These are phyloP conservation scores for Tuber umbilicatum DNA, from an alignment of 495 filamentous ascomycete species.

Conservation along the genomic window DNA sequence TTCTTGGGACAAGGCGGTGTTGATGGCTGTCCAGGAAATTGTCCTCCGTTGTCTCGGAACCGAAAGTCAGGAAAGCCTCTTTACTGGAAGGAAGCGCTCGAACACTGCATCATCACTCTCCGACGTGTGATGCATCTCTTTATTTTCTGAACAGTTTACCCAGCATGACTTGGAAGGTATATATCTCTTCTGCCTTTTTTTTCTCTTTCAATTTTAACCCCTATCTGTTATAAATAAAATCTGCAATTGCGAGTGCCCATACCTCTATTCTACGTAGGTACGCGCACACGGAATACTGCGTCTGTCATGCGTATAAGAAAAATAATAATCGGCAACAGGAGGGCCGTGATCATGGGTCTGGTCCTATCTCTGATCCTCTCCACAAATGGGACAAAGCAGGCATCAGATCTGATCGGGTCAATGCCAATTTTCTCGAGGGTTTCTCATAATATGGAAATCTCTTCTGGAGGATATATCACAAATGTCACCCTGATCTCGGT, in stretches of 20 bases:
- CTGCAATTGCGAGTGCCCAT: not conserved
- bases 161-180: not conserved
- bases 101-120: not conserved
- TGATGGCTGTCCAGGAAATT: slow-evolving; percentile 5
- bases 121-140: not conserved
- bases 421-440: not conserved
- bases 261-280: not conserved
- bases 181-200: not conserved
- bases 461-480: not conserved
- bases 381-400: slow-evolving; percentile 4
- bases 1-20: slow-evolving; percentile 10
- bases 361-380: not conserved
- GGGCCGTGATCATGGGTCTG: not conserved
- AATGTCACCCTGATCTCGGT: not conserved
- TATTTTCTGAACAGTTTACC: not conserved
- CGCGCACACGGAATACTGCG: not conserved
- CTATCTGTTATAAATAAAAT: not conserved
- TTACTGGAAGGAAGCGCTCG: not conserved
- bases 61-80: slow-evolving; percentile 9
- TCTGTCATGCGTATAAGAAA: not conserved
- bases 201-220: not conserved
- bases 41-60: slow-evolving; percentile 11
- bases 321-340: not conserved
- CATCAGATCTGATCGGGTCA: not conserved
- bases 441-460: not conserved